Base-by-base conservation (phyloP, 495 filamentous ascomycete species). In the Hypoxylon fuscum region DNA sequence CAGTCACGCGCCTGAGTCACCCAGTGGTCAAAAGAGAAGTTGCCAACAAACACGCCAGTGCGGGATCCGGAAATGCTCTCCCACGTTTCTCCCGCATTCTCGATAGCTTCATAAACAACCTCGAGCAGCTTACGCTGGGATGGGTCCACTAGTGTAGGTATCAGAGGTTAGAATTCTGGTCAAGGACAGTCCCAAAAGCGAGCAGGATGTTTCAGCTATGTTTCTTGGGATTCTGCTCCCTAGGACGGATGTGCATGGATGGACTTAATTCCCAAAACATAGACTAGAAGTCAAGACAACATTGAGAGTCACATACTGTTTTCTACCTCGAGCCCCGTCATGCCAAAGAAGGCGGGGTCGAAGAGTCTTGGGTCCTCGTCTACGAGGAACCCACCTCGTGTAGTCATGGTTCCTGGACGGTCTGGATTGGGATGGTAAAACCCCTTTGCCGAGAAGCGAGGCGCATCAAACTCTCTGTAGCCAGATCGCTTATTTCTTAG, bases 371-470 rank as follows among this genome's bases (percentile, higher is more conserved):
- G 43, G 48, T 83, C 81, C 14, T 81, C 77, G 0, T 66, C 54
- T 6, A 83, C 50, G 43, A 81, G 78, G 31, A 79, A 74, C 0
- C 72, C 74, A 3, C 74, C 72, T 10, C 55, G 42, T 15, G 74
- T 69, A 17, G 74, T 72, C 0, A 69, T 64, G 11, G 57, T 68
- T 42, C 72, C 71, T 11, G 73, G 55, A 43, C 72, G 72, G 50
- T 72, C 69, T 27, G 61, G 64, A 27, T 77, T 72, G 11, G 85
- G 86, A 58, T 93, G 89, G 31, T 80, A 83, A 46, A 90, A 83
- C 3, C 88, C 86, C 61, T 91, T 83, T n/a, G 70, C 52, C 45
- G 68, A 66, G 76, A 91, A 93, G 11, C 90, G 81, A 55, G 90
- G 85, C 11, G 82, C 66, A 0, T 88, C 90, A 43, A 88, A 77